Base-by-base conservation (phyloP, 805 yeast species). In the Candida piceae region DNA sequence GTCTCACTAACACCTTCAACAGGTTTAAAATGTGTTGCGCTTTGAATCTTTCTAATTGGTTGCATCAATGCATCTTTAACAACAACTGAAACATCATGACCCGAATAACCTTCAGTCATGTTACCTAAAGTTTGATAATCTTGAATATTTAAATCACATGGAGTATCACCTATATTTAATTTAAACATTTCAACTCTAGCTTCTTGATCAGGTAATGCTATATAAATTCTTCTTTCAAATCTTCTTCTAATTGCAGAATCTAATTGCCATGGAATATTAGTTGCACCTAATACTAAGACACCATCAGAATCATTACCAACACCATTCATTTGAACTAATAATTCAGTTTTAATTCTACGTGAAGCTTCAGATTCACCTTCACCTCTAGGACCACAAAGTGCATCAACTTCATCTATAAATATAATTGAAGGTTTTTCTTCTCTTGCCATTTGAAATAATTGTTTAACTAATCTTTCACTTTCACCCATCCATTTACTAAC, bases 401-500 rank as follows among this genome's bases (percentile, higher is more conserved):
- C 97, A 63, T 93, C 98, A 24, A 93, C 97, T 62, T 93, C 98
- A 65, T 93, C 98, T 38, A 93, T 93, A 61, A 93, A 93, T 34
- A 93, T 93, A 49, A 93, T 94, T 0, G 95, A 79, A 1, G 98
- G 98, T 55, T 86, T 89, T 56, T 82, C 84, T 60, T 93, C 98
- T 47, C 98, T 73, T 5, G 98, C 98, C 95, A 90, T 86, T 23
- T 82, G 75, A 63, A 93, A 93, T 45, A 93, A 70, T 57, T 93
- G 97, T 60, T 90, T 93, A 19, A 93, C 97, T 39, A 93, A 74
- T 62, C 97, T 78, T 62, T 93, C 98, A 18, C 94, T 81, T 61
- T 93, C 98, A 52, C 98, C 98, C 97, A 90, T 90, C 98, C 98
- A 93, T 62, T 93, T 93, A 48, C 95, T 83, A 3, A 93, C 97